phyloP scores from a whole-genome alignment of 768 basidiomycete genomes.

The Kwoniella sp. region DNA sequence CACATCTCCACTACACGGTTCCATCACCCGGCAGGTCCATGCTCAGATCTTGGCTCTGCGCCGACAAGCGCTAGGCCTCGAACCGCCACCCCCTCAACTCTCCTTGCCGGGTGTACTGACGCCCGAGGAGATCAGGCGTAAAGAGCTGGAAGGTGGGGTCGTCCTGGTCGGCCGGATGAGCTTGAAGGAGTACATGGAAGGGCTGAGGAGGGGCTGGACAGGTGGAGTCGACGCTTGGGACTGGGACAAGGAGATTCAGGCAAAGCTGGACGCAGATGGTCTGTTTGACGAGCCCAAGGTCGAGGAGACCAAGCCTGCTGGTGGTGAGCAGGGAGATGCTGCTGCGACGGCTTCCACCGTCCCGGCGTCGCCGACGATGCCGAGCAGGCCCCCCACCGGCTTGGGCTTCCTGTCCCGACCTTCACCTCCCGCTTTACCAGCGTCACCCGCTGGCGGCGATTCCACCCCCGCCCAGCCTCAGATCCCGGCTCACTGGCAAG shows the following conservation, averaged over 20 bases:
- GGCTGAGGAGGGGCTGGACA: conserved; percentile 78
- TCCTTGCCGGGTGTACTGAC: conserved; percentile 50
- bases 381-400: conserved; percentile 30
- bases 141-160: conserved; percentile 74
- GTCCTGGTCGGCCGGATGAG: conserved; percentile 82
- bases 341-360: no score
- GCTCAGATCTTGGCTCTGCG: conserved; percentile 64
- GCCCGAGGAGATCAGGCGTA: conserved; percentile 58
- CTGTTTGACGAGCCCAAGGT: conserved; percentile 59
- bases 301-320: conserved; percentile 22
- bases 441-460: conserved; percentile 1
- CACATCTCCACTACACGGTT: conserved; percentile 75
- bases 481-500: conserved; percentile 51
- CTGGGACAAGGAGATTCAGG: conserved; percentile 57
- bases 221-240: conserved; percentile 61
- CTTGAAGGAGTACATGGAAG: conserved; percentile 91
- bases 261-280: conserved; percentile 62
- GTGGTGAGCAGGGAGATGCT: not conserved
- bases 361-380: conserved; percentile 3
- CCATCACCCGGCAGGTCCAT: conserved; percentile 70
- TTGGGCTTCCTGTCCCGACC: conserved; percentile 48
- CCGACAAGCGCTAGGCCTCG: conserved; percentile 62
- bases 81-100: conserved; percentile 45
- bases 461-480: not conserved
- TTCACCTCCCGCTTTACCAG: conserved; percentile 18